Evolutionary conservation across 1,284 basidiomycete genomes (phyloP).

Genomic region (Cryptococcus sp.): DNA sequence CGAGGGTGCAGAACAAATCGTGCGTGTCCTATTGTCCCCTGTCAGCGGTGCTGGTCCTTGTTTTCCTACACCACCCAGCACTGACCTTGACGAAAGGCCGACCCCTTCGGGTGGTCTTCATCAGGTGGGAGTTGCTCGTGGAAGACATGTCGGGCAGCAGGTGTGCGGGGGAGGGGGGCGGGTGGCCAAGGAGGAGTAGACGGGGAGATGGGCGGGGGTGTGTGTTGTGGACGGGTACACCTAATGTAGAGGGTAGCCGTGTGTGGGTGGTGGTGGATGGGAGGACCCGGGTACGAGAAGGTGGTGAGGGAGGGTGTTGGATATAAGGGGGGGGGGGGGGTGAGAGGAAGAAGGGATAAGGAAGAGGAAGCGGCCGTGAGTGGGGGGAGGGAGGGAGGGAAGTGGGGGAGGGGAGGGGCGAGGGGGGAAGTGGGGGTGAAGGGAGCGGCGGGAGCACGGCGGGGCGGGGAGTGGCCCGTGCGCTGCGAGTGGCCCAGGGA

Average conservation of each 20-base stretch:
- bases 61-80: neutral
- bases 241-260: neutral
- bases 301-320: neutral
- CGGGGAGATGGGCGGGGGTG: neutral
- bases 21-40: conserved; percentile 73
- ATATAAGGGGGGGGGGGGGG: neutral
- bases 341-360: neutral
- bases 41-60: neutral
- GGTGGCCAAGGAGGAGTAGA: neutral
- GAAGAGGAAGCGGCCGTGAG: neutral
- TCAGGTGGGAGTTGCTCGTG: conserved; percentile 69
- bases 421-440: too few relatives aligned
- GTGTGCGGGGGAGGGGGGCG: neutral
- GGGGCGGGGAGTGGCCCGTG: too few relatives aligned
- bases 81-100: conserved; percentile 85
- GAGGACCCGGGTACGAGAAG: neutral
- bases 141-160: conserved; percentile 25
- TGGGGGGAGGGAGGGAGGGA: neutral
- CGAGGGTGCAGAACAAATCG: conserved; percentile 93
- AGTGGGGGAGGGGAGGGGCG: neutral
- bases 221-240: neutral
- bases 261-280: neutral
- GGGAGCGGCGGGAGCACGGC: too few relatives aligned
- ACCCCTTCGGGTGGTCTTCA: conserved; percentile 93
- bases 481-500: too few relatives aligned